phyloP scores from a whole-genome alignment of 2,329 filamentous ascomycete genomes.

The Alternaria arbusti region DNA sequence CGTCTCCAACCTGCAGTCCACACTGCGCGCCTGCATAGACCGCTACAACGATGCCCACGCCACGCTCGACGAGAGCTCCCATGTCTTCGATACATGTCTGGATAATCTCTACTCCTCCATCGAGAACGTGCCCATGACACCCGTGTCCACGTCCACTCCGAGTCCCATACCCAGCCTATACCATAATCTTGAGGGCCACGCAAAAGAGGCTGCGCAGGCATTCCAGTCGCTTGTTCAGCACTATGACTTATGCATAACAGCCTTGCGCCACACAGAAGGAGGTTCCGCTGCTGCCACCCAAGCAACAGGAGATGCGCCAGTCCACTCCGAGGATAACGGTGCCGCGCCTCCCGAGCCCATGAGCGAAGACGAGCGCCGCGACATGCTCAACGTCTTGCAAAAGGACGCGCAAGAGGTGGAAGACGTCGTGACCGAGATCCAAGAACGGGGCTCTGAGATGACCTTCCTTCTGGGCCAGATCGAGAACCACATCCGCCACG shows the following conservation, averaged over 20 bases:
- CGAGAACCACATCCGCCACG: constrained; percentile 65
- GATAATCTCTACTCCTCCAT: constrained; percentile 45
- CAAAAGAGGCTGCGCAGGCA: constrained; percentile 80
- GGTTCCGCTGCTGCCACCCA: constrained; percentile 57
- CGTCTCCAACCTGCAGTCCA: constrained; percentile 69
- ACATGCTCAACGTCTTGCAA: constrained; percentile 82
- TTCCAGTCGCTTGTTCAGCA: constrained; percentile 83
- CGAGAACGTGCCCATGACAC: constrained; percentile 40
- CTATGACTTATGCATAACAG: constrained; percentile 91
- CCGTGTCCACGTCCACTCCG: constrained; percentile 37
- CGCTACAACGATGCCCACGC: constrained; percentile 73
- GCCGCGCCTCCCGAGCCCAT: constrained; percentile 70
- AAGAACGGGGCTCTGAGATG: constrained; percentile 77
- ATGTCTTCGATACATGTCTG: constrained; percentile 77
- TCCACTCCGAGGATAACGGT: constrained; percentile 34
- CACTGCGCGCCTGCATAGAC: constrained; percentile 73
- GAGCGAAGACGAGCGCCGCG: constrained; percentile 74
- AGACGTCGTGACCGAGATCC: constrained; percentile 70
- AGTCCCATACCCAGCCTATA: constrained; percentile 56
- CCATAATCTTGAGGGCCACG: constrained; percentile 70
- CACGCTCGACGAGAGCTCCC: constrained; percentile 59
- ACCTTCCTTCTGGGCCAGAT: constrained; percentile 72
- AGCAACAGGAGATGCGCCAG: constrained; percentile 45
- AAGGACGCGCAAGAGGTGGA: constrained; percentile 71
- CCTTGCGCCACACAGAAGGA: constrained; percentile 84